Conservation (phyloP, 345 rosid genomes). For the Citrus sp. region DNA sequence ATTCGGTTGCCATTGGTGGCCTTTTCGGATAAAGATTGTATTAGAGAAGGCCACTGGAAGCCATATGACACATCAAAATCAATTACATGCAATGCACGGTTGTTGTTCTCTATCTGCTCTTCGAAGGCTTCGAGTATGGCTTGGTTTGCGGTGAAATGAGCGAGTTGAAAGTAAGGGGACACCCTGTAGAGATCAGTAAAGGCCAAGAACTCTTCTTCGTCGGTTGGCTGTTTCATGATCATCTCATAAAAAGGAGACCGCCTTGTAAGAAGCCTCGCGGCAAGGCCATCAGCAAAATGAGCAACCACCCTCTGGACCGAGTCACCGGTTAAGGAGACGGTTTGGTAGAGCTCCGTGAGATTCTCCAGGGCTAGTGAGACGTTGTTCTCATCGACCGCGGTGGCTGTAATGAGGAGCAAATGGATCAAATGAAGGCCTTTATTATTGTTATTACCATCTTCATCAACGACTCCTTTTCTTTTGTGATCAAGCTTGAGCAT, state of each 20-base stretch:
- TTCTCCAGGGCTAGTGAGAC: conserved; percentile 28
- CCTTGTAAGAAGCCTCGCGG: conserved; percentile 45
- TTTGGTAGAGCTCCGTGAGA: conserved; percentile 42
- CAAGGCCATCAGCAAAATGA: conserved; percentile 51
- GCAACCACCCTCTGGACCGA: conserved; percentile 65
- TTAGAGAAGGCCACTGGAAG: conserved; percentile 71
- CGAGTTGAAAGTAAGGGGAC: conserved; percentile 65
- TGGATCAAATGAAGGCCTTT: conserved; percentile 65
- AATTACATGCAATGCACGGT: conserved; percentile 46
- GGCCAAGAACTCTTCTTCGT: conserved; percentile 46
- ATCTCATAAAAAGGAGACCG: conserved; percentile 54
- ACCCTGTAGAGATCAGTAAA: conserved; percentile 53
- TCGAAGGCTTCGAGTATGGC: conserved; percentile 57
- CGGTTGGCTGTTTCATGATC: conserved; percentile 52
- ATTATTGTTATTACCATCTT: conserved; percentile 17
- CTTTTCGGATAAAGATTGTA: conserved; percentile 66
- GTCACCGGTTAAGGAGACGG: conserved; percentile 47
- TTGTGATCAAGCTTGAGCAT: conserved; percentile 39
- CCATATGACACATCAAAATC: conserved; percentile 63
- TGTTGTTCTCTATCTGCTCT: conserved; percentile 34
- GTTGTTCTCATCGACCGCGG: conserved; percentile 44
- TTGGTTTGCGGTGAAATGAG: conserved; percentile 75
- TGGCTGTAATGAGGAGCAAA: conserved; percentile 50
- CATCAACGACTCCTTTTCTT: conserved; percentile 20
- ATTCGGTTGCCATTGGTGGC: conserved; percentile 30